These are phyloP conservation scores for Lonicera japonica DNA, from an alignment of 129 eudicot genomes.

Conservation along the genomic window DNA sequence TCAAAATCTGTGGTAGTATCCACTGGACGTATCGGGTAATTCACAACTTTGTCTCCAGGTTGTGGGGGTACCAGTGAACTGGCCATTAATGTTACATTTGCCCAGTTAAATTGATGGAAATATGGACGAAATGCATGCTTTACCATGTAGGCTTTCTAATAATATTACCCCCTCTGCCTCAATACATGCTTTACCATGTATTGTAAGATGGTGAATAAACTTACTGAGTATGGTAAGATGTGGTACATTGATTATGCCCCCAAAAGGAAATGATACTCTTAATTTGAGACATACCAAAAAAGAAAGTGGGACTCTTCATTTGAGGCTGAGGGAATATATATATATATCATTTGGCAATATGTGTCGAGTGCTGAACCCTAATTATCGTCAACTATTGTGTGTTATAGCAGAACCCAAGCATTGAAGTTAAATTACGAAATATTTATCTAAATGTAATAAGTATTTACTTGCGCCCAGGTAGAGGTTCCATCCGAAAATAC, in stretches of 20 bases:
- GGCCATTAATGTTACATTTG: constrained; percentile 17
- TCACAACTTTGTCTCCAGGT: constrained; percentile 84
- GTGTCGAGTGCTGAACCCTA: neutral
- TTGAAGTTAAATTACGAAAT: neutral
- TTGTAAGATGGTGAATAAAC: too few relatives aligned
- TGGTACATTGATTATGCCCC: neutral
- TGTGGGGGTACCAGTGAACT: constrained; percentile 78
- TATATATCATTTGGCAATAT: neutral
- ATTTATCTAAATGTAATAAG: neutral
- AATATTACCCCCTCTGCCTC: neutral
- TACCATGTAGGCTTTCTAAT: constrained; percentile 10
- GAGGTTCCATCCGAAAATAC: constrained; percentile 93
- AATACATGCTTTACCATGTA: too few relatives aligned
- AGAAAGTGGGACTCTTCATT: neutral
- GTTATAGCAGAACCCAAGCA: constrained; percentile 6
- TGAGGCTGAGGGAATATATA: too few relatives aligned
- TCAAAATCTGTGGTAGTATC: constrained; percentile 91
- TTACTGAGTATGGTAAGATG: too few relatives aligned
- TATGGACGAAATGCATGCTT: constrained; percentile 5
- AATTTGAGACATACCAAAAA: neutral
- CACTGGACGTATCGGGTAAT: constrained; percentile 91
- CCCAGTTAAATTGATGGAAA: constrained; percentile 5
- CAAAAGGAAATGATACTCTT: neutral
- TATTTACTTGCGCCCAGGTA: constrained; percentile 81
- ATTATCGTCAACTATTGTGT: neutral